Conservation (phyloP, 495 filamentous ascomycete genomes). For the Aspergillus indologenus region DNA sequence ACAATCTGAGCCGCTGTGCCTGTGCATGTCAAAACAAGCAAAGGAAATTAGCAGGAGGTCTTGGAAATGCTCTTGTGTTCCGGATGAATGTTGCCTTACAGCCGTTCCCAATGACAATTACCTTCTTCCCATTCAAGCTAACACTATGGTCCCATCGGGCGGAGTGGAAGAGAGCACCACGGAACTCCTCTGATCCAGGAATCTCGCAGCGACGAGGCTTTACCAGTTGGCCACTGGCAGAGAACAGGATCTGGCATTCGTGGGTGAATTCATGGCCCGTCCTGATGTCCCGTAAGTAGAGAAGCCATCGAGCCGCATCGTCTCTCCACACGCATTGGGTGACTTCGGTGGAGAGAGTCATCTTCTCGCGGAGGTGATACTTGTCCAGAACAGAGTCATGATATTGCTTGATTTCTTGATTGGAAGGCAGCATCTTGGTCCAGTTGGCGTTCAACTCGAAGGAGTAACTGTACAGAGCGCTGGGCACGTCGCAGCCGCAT, state of each 20-base stretch:
- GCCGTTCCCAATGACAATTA: slow-evolving; percentile 55
- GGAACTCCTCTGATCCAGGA: slow-evolving; percentile 42
- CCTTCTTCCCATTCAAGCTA: slow-evolving; percentile 53
- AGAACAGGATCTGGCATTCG: slow-evolving; percentile 48
- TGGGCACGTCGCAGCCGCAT: slow-evolving; percentile 26
- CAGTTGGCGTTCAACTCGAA: slow-evolving; percentile 48
- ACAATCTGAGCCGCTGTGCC: slow-evolving; percentile 47
- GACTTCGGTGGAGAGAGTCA: slow-evolving; percentile 43
- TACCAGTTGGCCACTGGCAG: slow-evolving; percentile 41
- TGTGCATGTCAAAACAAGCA: slow-evolving; percentile 4
- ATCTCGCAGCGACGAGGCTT: slow-evolving; percentile 49
- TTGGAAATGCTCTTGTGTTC: slow-evolving; percentile 1
- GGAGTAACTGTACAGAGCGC: slow-evolving; percentile 47
- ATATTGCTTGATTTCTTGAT: slow-evolving; percentile 47
- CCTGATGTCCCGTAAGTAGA: slow-evolving; percentile 36
- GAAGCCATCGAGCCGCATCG: slow-evolving; percentile 39
- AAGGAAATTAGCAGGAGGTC: no score
- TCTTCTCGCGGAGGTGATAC: slow-evolving; percentile 43
- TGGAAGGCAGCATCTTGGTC: slow-evolving; percentile 39
- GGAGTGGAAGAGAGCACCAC: slow-evolving; percentile 55
- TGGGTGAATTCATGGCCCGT: slow-evolving; percentile 26
- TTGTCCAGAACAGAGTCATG: slow-evolving; percentile 39
- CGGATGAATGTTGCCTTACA: slow-evolving; percentile 18
- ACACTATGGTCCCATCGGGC: slow-evolving; percentile 57
- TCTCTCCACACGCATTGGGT: slow-evolving; percentile 42